Conservation (phyloP, 1,284 basidiomycete genomes). For the Ceraceosorus guamensis region DNA sequence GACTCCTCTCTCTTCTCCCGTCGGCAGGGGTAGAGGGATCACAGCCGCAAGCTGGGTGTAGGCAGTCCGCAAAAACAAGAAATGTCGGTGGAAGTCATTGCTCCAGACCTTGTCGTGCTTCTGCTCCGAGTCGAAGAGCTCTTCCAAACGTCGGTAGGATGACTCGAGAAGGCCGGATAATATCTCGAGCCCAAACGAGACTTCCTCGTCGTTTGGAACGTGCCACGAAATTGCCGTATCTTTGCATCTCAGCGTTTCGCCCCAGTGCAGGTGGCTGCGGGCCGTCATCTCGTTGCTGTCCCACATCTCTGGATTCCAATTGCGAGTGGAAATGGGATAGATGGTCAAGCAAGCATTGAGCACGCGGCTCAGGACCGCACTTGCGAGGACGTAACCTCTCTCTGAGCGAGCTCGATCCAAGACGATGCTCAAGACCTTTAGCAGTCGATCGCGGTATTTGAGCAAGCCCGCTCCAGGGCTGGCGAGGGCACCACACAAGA, state of each 20-base stretch:
- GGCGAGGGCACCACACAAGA: slow-evolving; percentile 37
- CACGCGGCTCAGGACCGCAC: slow-evolving; percentile 69
- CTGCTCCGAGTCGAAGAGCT: slow-evolving; percentile 47
- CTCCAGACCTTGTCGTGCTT: slow-evolving; percentile 55
- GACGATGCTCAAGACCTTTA: slow-evolving; percentile 65
- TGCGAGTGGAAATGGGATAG: slow-evolving; percentile 74
- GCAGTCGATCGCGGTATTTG: slow-evolving; percentile 61
- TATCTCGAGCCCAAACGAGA: slow-evolving; percentile 73
- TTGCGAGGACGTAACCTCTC: slow-evolving; percentile 76
- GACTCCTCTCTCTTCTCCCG: slow-evolving; percentile 55
- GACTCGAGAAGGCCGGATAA: slow-evolving; percentile 65
- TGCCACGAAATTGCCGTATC: slow-evolving; percentile 87
- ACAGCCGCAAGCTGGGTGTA: slow-evolving; percentile 59
- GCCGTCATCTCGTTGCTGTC: slow-evolving; percentile 67
- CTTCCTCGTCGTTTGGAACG: slow-evolving; percentile 66
- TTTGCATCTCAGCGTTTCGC: slow-evolving; percentile 67
- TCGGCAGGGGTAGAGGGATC: slow-evolving; percentile 58
- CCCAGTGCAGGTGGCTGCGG: slow-evolving; percentile 74
- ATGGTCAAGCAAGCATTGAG: slow-evolving; percentile 68
- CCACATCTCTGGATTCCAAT: slow-evolving; percentile 79
- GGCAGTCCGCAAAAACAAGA: too few species aligned
- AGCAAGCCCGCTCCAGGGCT: slow-evolving; percentile 52
- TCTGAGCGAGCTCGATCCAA: slow-evolving; percentile 77
- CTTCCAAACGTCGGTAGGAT: slow-evolving; percentile 63
- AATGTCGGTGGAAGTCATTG: slow-evolving; percentile 94